phyloP scores from a whole-genome alignment of 2,329 filamentous ascomycete species.

The Raffaelea arxii region DNA sequence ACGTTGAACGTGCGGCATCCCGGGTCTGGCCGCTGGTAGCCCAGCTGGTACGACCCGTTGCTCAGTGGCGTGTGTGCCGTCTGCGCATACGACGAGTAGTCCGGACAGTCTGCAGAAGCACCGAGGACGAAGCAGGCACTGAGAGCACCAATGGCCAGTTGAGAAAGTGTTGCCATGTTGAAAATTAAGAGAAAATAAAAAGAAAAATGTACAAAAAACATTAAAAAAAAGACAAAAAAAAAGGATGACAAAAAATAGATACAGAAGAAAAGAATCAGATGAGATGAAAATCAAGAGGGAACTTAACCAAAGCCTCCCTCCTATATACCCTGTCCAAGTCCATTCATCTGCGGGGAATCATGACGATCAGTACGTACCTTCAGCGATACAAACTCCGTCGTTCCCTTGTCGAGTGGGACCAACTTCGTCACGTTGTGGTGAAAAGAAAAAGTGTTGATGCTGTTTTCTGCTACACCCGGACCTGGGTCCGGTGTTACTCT shows the following conservation, averaged over 20 bases:
- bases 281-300: no score
- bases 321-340: no score
- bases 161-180: no score
- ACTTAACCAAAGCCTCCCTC: no score
- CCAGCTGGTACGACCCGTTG: slow-evolving; percentile 63
- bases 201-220: background rate
- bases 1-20: slow-evolving; percentile 77
- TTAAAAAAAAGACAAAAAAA: background rate
- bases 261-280: background rate
- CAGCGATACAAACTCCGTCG: no score
- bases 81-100: slow-evolving; percentile 53
- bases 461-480: no score
- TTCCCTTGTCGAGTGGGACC: no score
- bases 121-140: background rate
- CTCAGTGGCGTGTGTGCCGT: slow-evolving; percentile 61
- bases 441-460: no score
- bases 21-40: slow-evolving; percentile 67
- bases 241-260: background rate
- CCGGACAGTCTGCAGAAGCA: slow-evolving; percentile 38
- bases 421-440: no score
- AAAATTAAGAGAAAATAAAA: background rate
- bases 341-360: no score
- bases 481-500: no score
- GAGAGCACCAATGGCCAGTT: background rate
- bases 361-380: no score